Evolutionary conservation across 1,139 yeast species (phyloP), one percentile per base, ranked within the genome.

Genomic region (Suhomyces ambrosiae): DNA sequence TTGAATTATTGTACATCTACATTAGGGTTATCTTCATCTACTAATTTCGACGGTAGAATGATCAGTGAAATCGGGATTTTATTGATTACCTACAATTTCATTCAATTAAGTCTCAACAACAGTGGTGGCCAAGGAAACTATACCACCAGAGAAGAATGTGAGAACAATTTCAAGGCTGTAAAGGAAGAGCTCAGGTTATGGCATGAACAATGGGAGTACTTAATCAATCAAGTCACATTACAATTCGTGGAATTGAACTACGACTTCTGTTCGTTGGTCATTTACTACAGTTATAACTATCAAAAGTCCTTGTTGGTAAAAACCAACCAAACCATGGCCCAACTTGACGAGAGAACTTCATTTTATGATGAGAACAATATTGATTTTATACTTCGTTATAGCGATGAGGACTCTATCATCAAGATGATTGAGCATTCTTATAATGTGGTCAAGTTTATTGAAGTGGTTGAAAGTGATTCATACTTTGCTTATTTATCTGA

Each of bases 21-120:
- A 1, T 63, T 83, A 32, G 79, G 82, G 27, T 63, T 83, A 26
- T 71, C 82, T 2, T 70, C 78, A 30, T 80, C 92, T 0, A 84
- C 92, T 3, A 84, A 84, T 51, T 86, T 86, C 54, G 95, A 86
- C 54, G 90, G 89, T 10, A 63, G 95, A 44, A 85, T 86, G 81
- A 84, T 86, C 11, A 84, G 90, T 37, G 95, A 86, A 58, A 81
- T 85, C 37, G 77, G 82, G 13, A 69, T 85, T 8, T 76, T 83
- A 40, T 60, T 79, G 23, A 71, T 82, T 12, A 69, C 86, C 1
- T 85, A 85, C 57, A 77, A 76, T 42, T 84, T 72, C 52, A 63
- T 82, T 22, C 86, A 82, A 50, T 50, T 56, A 2, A 63, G 54
- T 39, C 47, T 65, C 25, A 63, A 64, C 35, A 32, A 33, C 17